Base-by-base conservation (phyloP, 768 basidiomycete genomes). In the Termitomyces sp. region DNA sequence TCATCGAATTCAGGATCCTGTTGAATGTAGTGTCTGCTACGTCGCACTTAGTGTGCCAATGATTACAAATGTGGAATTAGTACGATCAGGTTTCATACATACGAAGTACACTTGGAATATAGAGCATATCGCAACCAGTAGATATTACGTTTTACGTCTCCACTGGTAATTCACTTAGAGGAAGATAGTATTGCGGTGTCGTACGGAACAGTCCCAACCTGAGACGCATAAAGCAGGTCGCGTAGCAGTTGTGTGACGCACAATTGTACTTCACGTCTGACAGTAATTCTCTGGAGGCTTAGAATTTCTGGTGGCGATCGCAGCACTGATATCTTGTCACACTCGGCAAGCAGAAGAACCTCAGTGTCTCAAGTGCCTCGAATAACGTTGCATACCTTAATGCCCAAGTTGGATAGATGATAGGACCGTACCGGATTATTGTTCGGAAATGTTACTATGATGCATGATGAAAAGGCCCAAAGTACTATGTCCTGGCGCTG, bases 371-470 rank as follows among this genome's bases (percentile, higher is more conserved):
- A 36, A 30, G 49, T 43, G 43, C 48, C 47, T 41, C 38, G 12
- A 30, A 75, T 63, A 26, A 75, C 63, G 7, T 64, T 57, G 50
- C 67, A 75, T 5, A 55, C 64, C 1, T 54, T 8, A n/a, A 55
- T 44, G 2, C 66, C 66, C 14, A 65, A 23, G 23, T 23, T 23
- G 23, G 62, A 33, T 63, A 55, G 12, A 68, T 58, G 3, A 68
- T 64, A n/a, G 64, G 66, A 33, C 66, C 64, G 50, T 70, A 16
- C 38, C 68, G 56, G 69, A 70, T 49, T 69, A 71, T n/a, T 64
- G 54, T 36, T 69, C 58, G 56, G 61, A 69, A 47, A 69, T 62
- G n/a, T 62, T 62, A 40, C 55, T 58, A 53, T 36, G 35, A 70
- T 23, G 23, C 23, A 23, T 23, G 23, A 72, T 46, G 68, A 69